Conservation (phyloP, 768 basidiomycete genomes). For the Symmetrospora coprosmae region DNA sequence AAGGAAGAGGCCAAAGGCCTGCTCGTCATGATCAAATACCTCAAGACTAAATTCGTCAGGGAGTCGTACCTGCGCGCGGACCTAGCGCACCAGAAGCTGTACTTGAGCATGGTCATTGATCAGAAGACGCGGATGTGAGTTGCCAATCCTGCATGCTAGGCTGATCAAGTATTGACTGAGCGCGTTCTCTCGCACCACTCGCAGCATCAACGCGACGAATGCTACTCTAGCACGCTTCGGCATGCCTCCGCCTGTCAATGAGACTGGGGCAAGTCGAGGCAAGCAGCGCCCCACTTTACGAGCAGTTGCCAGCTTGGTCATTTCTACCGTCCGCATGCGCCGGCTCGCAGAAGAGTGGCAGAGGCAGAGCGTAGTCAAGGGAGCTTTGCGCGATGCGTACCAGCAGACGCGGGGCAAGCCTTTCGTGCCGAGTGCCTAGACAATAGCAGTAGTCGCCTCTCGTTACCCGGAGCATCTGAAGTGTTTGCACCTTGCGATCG, state of each 20-base stretch:
- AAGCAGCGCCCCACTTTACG: neutral
- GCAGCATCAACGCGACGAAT: constrained; percentile 27
- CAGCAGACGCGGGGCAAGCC: constrained; percentile 26
- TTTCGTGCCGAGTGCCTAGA: too few relatives aligned
- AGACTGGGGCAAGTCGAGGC: too few relatives aligned
- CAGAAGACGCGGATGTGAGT: constrained; percentile 29
- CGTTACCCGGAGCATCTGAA: too few relatives aligned
- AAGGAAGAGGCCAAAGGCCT: constrained; percentile 80
- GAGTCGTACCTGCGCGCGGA: constrained; percentile 66
- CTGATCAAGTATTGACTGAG: neutral
- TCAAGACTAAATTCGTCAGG: constrained; percentile 78
- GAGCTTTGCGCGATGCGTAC: constrained; percentile 27
- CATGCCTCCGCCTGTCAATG: too few relatives aligned
- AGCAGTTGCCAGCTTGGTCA: neutral
- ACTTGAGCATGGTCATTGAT: constrained; percentile 51
- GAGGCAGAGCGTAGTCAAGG: constrained; percentile 22
- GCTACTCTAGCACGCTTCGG: constrained; percentile 22
- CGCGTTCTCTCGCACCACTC: neutral
- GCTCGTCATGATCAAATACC: constrained; percentile 74
- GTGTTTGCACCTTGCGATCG: too few relatives aligned
- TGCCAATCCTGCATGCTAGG: neutral
- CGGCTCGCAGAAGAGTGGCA: constrained; percentile 19
- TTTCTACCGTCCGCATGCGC: constrained; percentile 27
- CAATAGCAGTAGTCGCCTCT: too few relatives aligned
- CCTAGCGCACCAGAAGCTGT: constrained; percentile 73